Evolutionary conservation across 495 filamentous ascomycete genomes (phyloP).

Genomic region (Physcia stellaris): DNA sequence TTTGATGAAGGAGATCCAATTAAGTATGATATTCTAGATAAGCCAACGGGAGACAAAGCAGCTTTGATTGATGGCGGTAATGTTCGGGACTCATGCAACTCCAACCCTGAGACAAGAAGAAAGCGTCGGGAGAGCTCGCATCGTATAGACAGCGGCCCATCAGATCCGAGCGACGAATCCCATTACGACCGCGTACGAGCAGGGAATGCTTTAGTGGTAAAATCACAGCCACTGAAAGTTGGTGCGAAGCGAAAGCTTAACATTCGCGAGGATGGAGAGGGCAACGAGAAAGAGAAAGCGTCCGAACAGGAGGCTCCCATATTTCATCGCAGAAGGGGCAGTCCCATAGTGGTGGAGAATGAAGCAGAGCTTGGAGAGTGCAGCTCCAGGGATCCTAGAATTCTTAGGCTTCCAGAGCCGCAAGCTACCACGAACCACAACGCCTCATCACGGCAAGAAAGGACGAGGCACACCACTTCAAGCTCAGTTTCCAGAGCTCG

Average conservation of each 20-base stretch:
- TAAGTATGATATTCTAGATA: constrained; percentile 39
- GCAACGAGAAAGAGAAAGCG: constrained; percentile 14
- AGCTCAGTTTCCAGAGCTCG: constrained; percentile 17
- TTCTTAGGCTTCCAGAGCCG: too few relatives aligned
- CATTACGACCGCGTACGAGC: too few relatives aligned
- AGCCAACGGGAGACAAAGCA: too few relatives aligned
- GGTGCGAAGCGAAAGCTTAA: constrained; percentile 52
- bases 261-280: constrained; percentile 35
- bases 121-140: constrained; percentile 34
- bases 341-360: too few relatives aligned
- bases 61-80: too few relatives aligned
- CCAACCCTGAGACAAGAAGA: constrained; percentile 36
- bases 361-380: too few relatives aligned
- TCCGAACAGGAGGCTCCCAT: constrained; percentile 34
- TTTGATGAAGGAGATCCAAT: constrained; percentile 49
- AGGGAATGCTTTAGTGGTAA: too few relatives aligned
- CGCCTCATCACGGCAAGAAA: too few relatives aligned
- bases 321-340: constrained; percentile 29
- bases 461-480: constrained; percentile 11
- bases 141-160: constrained; percentile 1
- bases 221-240: constrained; percentile 23
- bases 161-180: too few relatives aligned
- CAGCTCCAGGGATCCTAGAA: too few relatives aligned
- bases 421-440: too few relatives aligned
- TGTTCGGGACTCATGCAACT: too few relatives aligned